Evolutionary conservation across 2,329 filamentous ascomycete genomes (phyloP).

Genomic region (Fusarium cyanostomum): DNA sequence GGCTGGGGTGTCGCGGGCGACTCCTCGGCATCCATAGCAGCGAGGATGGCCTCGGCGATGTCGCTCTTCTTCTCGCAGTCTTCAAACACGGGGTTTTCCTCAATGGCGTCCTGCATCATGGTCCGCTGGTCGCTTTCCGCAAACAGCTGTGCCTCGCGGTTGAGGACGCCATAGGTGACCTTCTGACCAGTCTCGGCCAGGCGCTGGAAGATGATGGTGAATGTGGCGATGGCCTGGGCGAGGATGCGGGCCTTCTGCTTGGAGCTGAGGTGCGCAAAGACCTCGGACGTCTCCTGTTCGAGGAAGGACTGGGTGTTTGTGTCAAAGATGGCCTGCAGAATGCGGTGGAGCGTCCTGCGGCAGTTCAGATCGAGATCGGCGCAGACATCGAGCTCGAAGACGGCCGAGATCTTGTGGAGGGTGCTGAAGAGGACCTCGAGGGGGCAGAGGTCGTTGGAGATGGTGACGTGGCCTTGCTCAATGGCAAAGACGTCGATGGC

Average conservation of each 20-base stretch:
- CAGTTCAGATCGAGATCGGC: conserved; percentile 38
- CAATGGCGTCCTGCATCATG: conserved; percentile 39
- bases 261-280: conserved; percentile 37
- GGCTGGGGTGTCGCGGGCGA: conserved; percentile 37
- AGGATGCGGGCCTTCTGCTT: conserved; percentile 40
- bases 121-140: conserved; percentile 42
- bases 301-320: conserved; percentile 39
- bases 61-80: conserved; percentile 29
- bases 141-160: conserved; percentile 42
- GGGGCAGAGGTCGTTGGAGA: conserved; percentile 39
- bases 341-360: conserved; percentile 39
- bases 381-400: conserved; percentile 39
- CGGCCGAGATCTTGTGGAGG: conserved; percentile 32
- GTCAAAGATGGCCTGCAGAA: conserved; percentile 43
- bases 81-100: conserved; percentile 40
- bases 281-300: conserved; percentile 41
- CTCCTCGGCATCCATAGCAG: conserved; percentile 41
- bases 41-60: conserved; percentile 37
- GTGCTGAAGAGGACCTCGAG: conserved; percentile 38
- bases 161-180: conserved; percentile 38
- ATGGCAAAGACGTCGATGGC: conserved; percentile 38
- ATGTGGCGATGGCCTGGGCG: conserved; percentile 40
- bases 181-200: conserved; percentile 37
- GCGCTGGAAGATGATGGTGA: conserved; percentile 39
- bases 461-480: conserved; percentile 34